Evolutionary conservation across 2,329 filamentous ascomycete species (phyloP).

Genomic region (Pseudocercospora eumusae): DNA sequence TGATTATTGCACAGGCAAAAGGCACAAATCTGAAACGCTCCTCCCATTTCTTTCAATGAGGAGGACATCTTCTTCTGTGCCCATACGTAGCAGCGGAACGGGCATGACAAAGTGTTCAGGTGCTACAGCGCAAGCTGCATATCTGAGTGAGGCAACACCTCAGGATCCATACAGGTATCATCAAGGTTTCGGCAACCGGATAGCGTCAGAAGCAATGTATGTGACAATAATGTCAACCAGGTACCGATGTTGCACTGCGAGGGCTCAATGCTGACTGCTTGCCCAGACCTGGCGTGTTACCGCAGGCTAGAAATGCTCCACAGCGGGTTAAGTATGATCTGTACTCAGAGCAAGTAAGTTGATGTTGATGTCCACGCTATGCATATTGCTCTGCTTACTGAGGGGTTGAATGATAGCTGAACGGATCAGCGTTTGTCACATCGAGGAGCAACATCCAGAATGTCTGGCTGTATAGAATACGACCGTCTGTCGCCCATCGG

Average conservation of each 20-base stretch:
- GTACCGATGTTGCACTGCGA: slow-evolving; percentile 1
- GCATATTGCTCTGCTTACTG: background rate
- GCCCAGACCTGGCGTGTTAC: slow-evolving; percentile 24
- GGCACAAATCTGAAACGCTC: background rate
- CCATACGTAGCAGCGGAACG: slow-evolving; percentile 7
- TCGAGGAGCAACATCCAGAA: slow-evolving; percentile 33
- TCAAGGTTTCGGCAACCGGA: slow-evolving; percentile 29
- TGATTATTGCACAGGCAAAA: background rate
- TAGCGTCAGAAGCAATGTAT: slow-evolving; percentile 28
- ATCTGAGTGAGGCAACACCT: slow-evolving; percentile 17
- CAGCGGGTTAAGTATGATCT: slow-evolving; percentile 42
- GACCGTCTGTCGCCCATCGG: slow-evolving; percentile 33
- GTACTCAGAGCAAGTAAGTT: slow-evolving; percentile 35
- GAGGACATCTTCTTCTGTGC: slow-evolving; percentile 1
- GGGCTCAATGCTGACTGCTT: background rate
- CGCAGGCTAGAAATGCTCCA: slow-evolving; percentile 32
- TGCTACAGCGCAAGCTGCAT: slow-evolving; percentile 15
- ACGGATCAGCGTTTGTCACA: slow-evolving; percentile 36
- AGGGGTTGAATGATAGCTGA: slow-evolving; percentile 24
- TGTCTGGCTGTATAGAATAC: slow-evolving; percentile 39
- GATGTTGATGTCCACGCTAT: background rate
- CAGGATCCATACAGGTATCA: slow-evolving; percentile 31
- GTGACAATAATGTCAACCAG: slow-evolving; percentile 3
- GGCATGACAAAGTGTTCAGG: slow-evolving; percentile 14
- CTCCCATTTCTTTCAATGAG: background rate